Conservation (phyloP, 164 flowering plant species). For the Protea cynaroides region DNA sequence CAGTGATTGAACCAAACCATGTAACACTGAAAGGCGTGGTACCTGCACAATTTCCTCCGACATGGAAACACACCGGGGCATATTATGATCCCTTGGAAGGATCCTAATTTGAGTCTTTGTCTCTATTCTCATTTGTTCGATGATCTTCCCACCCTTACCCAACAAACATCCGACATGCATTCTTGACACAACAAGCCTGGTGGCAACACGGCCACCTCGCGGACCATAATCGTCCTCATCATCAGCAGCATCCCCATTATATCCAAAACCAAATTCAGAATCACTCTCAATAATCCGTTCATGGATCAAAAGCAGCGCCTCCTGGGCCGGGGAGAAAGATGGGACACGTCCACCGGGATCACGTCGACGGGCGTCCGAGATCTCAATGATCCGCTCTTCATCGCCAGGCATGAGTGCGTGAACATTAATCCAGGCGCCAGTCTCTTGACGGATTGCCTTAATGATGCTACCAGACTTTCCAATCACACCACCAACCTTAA, state of each 20-base stretch:
- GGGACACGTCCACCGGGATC: constrained; percentile 81
- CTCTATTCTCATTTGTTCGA: constrained; percentile 94
- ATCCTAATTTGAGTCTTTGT: constrained; percentile 96
- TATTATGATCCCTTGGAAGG: constrained; percentile 75
- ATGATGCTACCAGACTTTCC: constrained; percentile 90
- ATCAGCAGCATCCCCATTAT: constrained; percentile 24
- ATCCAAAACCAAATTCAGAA: constrained; percentile 24
- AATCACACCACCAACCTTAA: constrained; percentile 80
- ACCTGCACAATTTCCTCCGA: constrained; percentile 99
- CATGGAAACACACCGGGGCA: constrained; percentile 81
- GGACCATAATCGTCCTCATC: constrained; percentile 41
- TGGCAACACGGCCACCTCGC: constrained; percentile 41
- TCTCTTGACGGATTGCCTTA: constrained; percentile 78
- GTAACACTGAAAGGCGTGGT: not conserved
- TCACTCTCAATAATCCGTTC: constrained; percentile 89
- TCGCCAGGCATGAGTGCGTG: constrained; percentile 82
- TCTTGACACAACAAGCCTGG: constrained; percentile 85
- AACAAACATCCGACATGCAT: constrained; percentile 88
- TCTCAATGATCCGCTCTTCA: constrained; percentile 92
- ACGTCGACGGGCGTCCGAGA: constrained; percentile 67
- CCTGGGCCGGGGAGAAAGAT: constrained; percentile 81
- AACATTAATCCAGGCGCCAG: constrained; percentile 95
- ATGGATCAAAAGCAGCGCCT: constrained; percentile 80
- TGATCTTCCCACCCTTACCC: constrained; percentile 97
- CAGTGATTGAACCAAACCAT: not conserved